Evolutionary conservation across 805 yeast genomes (phyloP).

Genomic region (Kuraishia molischiana): DNA sequence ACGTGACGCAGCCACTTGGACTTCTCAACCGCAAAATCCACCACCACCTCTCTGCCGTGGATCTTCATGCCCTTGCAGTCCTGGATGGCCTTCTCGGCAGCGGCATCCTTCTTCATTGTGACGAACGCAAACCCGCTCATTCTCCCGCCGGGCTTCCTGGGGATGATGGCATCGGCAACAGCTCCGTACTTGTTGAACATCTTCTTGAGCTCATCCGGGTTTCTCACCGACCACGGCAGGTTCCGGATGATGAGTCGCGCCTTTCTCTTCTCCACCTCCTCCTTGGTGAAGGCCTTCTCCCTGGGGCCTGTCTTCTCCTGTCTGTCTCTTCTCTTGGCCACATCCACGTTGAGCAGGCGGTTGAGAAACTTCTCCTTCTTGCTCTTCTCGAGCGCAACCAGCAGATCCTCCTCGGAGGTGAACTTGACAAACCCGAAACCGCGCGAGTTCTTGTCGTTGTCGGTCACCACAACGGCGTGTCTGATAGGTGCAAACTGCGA

Average conservation of each 20-base stretch:
- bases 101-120: conserved; percentile 68
- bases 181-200: conserved; percentile 72
- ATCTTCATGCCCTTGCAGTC: conserved; percentile 67
- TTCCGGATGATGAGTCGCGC: conserved; percentile 86
- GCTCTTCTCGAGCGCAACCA: conserved; percentile 59
- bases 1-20: conserved; percentile 63
- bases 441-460: conserved; percentile 63
- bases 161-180: conserved; percentile 82
- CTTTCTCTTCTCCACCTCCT: conserved; percentile 57
- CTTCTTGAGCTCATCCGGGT: conserved; percentile 60
- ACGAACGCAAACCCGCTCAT: conserved; percentile 95
- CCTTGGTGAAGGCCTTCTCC: conserved; percentile 12
- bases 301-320: conserved; percentile 19
- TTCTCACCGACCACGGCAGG: conserved; percentile 91
- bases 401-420: conserved; percentile 74
- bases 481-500: conserved; percentile 91
- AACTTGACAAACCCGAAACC: conserved; percentile 97
- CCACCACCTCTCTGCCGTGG: conserved; percentile 86
- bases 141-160: conserved; percentile 77
- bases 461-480: conserved; percentile 88
- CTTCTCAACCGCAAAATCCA: conserved; percentile 88
- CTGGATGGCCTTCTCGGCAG: conserved; percentile 77
- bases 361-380: conserved; percentile 58
- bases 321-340: conserved; percentile 91
- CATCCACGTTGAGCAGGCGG: conserved; percentile 63